phyloP scores from a whole-genome alignment of 108 stramenopile species.

The Cyclotella cryptica region DNA sequence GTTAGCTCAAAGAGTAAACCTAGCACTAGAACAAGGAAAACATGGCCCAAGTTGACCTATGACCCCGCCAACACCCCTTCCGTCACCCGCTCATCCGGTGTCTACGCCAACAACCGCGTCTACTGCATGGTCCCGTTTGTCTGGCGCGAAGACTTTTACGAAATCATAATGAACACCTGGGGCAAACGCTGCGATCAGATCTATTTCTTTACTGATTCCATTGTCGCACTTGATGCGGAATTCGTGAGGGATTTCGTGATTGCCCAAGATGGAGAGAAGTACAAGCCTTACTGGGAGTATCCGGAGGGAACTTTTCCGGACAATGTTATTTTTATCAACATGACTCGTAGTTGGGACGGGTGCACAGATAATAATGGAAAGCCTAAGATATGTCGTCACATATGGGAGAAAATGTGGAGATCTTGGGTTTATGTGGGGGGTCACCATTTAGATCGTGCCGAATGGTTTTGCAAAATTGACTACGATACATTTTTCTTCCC shows the following conservation, averaged over 20 bases:
- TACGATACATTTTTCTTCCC: constrained; percentile 51
- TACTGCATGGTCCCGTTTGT: constrained; percentile 27
- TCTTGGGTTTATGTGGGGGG: constrained; percentile 38
- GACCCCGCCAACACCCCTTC: neutral
- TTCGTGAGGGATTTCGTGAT: constrained; percentile 9
- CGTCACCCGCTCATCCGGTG: neutral
- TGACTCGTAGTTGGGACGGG: constrained; percentile 34
- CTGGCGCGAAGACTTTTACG: constrained; percentile 18
- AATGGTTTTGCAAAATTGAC: constrained; percentile 53
- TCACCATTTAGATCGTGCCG: constrained; percentile 27
- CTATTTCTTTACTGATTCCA: constrained; percentile 39
- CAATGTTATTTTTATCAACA: constrained; percentile 35
- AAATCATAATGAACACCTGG: constrained; percentile 40
- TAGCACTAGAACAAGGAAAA: neutral
- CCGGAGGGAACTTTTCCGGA: constrained; percentile 27
- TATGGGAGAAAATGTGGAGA: constrained; percentile 54
- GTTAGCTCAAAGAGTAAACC: neutral
- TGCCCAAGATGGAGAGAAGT: neutral
- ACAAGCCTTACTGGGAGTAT: constrained; percentile 27
- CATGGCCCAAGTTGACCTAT: neutral
- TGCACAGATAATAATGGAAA: constrained; percentile 7
- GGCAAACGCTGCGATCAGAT: constrained; percentile 40
- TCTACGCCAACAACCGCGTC: constrained; percentile 2
- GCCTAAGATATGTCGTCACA: constrained; percentile 37
- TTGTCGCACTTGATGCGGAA: constrained; percentile 4